Evolutionary conservation across 2,329 filamentous ascomycete species (phyloP).

Genomic region (Colletotrichum euphorbiae): DNA sequence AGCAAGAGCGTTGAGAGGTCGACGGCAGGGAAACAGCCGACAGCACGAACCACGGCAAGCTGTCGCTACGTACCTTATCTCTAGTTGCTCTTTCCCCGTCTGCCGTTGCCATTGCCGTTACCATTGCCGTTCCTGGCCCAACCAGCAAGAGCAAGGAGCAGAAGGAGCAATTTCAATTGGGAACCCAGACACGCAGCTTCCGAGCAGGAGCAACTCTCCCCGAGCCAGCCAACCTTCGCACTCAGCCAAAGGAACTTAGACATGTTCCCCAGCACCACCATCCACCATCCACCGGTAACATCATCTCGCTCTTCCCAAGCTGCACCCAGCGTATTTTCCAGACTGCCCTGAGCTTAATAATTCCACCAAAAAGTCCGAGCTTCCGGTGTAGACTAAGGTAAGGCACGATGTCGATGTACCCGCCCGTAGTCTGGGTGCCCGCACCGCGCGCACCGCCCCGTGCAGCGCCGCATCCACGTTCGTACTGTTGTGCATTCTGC

Average conservation of each 20-base stretch:
- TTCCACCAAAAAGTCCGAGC: conserved; percentile 15
- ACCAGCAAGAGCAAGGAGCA: too few species aligned
- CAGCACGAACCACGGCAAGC: neutral
- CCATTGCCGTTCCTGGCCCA: too few species aligned
- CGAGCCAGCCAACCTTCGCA: too few species aligned
- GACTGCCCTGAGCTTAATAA: conserved; percentile 11
- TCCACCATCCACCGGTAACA: neutral
- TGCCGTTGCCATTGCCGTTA: conserved; percentile 12
- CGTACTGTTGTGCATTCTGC: conserved; percentile 24
- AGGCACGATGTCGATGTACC: neutral
- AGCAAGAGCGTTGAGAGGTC: conserved; percentile 23
- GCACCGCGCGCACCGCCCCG: conserved; percentile 36
- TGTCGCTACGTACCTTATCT: too few species aligned
- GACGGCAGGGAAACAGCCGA: conserved; percentile 32
- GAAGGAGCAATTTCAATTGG: too few species aligned
- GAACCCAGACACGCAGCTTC: conserved; percentile 35
- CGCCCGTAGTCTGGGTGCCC: conserved; percentile 9
- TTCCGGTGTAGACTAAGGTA: neutral
- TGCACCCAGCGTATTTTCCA: conserved; percentile 6
- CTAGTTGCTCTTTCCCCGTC: neutral
- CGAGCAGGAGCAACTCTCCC: neutral
- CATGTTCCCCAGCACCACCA: too few species aligned
- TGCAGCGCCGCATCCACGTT: neutral
- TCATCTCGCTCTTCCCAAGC: neutral
- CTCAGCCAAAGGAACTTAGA: neutral